Evolutionary conservation across 2,329 filamentous ascomycete species (phyloP).

Genomic region (Penicillium decumbens): DNA sequence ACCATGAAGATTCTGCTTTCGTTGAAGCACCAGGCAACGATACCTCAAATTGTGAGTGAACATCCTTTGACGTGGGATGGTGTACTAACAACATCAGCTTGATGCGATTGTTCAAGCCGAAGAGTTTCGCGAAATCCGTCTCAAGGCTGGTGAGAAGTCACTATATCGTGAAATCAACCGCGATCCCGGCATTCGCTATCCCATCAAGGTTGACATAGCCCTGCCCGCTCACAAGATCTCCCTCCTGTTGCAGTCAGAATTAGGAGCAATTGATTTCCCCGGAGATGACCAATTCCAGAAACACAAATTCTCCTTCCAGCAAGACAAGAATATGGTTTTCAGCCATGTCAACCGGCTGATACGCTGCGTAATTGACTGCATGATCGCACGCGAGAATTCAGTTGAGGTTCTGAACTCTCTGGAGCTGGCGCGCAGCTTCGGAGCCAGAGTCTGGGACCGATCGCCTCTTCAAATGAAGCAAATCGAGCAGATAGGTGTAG

Average conservation of each 20-base stretch:
- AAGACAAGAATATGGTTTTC: conserved; percentile 62
- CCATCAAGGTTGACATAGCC: conserved; percentile 63
- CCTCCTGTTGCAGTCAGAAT: conserved; percentile 68
- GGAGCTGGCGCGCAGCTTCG: conserved; percentile 71
- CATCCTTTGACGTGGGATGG: neutral
- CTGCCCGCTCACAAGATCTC: conserved; percentile 69
- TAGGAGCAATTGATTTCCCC: conserved; percentile 62
- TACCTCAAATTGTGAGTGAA: conserved; percentile 63
- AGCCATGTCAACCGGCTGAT: conserved; percentile 65
- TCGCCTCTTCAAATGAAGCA: conserved; percentile 77
- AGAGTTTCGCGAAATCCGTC: conserved; percentile 68
- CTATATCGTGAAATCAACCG: conserved; percentile 70
- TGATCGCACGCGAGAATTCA: conserved; percentile 60
- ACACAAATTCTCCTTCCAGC: conserved; percentile 53
- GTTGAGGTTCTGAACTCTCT: conserved; percentile 64
- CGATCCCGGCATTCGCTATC: conserved; percentile 62
- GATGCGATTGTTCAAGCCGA: conserved; percentile 61
- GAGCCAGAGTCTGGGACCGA: conserved; percentile 75
- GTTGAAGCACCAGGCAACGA: conserved; percentile 56
- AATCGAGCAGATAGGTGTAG: conserved; percentile 70
- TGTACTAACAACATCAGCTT: conserved; percentile 48
- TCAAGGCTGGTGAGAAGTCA: conserved; percentile 64
- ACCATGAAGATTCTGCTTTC: conserved; percentile 70
- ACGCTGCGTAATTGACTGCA: conserved; percentile 72
- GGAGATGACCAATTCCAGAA: conserved; percentile 55